Percentiles rank a stretch among this genome's conserved stretches.
These are phyloP conservation scores for Cladophialophora exuberans DNA, from an alignment of 2,329 filamentous ascomycete species.

Conservation along the genomic window DNA sequence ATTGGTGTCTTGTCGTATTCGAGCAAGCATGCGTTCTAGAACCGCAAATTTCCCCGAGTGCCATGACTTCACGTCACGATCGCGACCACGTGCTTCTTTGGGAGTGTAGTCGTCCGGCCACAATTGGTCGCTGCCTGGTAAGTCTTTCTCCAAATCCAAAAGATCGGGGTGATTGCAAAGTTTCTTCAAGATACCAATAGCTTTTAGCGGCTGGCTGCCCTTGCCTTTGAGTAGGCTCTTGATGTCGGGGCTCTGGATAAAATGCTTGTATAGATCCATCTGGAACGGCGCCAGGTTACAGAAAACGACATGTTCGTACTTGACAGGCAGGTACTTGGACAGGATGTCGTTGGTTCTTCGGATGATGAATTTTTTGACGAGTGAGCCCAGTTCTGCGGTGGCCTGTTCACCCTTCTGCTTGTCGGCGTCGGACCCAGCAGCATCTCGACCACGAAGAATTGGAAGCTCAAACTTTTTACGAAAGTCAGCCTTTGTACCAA, in stretches of 20 bases:
- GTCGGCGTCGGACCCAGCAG: constrained; percentile 81
- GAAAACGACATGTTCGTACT: constrained; percentile 99
- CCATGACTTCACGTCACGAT: constrained; percentile 90
- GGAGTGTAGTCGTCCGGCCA: constrained; percentile 87
- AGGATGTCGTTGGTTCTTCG: constrained; percentile 96
- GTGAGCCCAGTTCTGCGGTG: constrained; percentile 73
- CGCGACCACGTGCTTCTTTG: constrained; percentile 82
- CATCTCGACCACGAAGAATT: constrained; percentile 88
- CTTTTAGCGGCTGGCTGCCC: constrained; percentile 92
- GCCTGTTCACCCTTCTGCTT: constrained; percentile 81
- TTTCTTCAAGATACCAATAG: constrained; percentile 96
- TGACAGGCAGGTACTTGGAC: constrained; percentile 95
- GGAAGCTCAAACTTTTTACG: constrained; percentile 92
- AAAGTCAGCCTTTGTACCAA: constrained; percentile 88
- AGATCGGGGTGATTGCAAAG: constrained; percentile 98
- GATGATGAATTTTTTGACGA: constrained; percentile 99
- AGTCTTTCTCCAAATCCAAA: constrained; percentile 76
- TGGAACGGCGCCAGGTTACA: constrained; percentile 95
- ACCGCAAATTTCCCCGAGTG: constrained; percentile 99
- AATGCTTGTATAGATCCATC: constrained; percentile 91
- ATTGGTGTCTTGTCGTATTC: constrained; percentile 93
- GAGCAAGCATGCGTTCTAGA: constrained; percentile 94
- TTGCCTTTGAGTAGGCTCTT: constrained; percentile 89
- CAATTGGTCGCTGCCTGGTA: constrained; percentile 81
- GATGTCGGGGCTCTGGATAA: constrained; percentile 93